phyloP scores from a whole-genome alignment of 192 early-diverging fungal genomes.

The Coemansia sp. region DNA sequence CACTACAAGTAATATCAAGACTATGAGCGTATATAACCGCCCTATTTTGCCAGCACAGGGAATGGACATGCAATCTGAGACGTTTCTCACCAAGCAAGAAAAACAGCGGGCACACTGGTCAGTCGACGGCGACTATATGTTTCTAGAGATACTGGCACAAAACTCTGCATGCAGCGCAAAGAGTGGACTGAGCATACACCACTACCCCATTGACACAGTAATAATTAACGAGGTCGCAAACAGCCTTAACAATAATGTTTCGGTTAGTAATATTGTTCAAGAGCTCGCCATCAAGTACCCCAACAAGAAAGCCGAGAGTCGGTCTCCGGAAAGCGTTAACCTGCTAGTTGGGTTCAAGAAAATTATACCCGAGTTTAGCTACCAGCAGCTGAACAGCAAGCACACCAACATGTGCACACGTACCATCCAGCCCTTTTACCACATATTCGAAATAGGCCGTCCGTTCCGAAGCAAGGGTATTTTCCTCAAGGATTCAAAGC shows the following conservation, averaged over 20 bases:
- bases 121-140: slow-evolving; percentile 20
- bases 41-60: too few species aligned
- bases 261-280: slow-evolving; percentile 3
- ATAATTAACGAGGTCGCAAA: slow-evolving; percentile 22
- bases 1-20: too few species aligned
- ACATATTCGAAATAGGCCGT: slow-evolving; percentile 14
- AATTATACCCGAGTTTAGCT: slow-evolving; percentile 15
- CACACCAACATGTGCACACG: slow-evolving; percentile 49
- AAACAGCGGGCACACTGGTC: slow-evolving; percentile 20
- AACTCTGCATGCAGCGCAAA: slow-evolving; percentile 24
- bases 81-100: neutral
- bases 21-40: too few species aligned
- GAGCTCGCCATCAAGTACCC: slow-evolving; percentile 21
- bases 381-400: slow-evolving; percentile 46
- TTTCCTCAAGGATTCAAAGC: slow-evolving; percentile 41
- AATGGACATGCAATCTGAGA: too few species aligned
- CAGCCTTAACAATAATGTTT: slow-evolving; percentile 3
- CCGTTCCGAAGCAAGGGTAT: slow-evolving; percentile 30
- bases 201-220: slow-evolving; percentile 22
- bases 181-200: slow-evolving; percentile 14
- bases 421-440: slow-evolving; percentile 27
- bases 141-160: slow-evolving; percentile 20
- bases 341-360: slow-evolving; percentile 21
- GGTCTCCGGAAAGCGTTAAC: slow-evolving; percentile 19
- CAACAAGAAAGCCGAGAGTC: slow-evolving; percentile 27